Base-by-base conservation (phyloP, 768 basidiomycete species). In the Leccinum obscurum region DNA sequence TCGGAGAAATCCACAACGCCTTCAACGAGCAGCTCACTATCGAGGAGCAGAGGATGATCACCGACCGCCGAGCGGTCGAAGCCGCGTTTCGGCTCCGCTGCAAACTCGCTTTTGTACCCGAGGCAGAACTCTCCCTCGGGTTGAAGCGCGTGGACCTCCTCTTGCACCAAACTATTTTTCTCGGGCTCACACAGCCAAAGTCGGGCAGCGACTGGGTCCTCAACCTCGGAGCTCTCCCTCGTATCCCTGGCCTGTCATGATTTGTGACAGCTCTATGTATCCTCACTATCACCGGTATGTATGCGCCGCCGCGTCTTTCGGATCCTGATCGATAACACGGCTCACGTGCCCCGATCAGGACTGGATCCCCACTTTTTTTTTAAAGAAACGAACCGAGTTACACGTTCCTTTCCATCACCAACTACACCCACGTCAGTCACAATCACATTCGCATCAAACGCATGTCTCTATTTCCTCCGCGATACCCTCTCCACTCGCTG, bases 71-170 rank as follows among this genome's bases (percentile, higher is more conserved):
- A 6, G 71, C 65, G 44, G 83, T 80, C 65, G 70, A 75, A 26
- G 72, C 64, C 1, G 77, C 79, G 0, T 86, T 83, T 63, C 72
- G 76, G 39, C 77, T 80, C 55, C 76, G 83, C 52, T 83, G 82
- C 66, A 66, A 71, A 35, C 77, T 81, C 53, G 72, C 74, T 32
- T 62, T 77, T 2, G 79, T 79, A 53, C 72, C 75, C 15, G 75
- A 75, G 55, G 76, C 70, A 56, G 81, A 80, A 58, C 76, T 78
- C 61, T 70, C 72, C 34, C 72, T 78, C 52, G 86, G 86, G 7
- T 77, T 85, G 72, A 76, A 79, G 56, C 79, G 87, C 17, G 79
- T 87, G 52, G 87, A 89, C 60, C 68, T 84, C 35, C 71, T 88
- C 57, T 67, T 76, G 24, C 82, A 83, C 9, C 80, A 71, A 56